Base-by-base conservation (phyloP, 1,284 basidiomycete genomes). In the Grifola frondosa region DNA sequence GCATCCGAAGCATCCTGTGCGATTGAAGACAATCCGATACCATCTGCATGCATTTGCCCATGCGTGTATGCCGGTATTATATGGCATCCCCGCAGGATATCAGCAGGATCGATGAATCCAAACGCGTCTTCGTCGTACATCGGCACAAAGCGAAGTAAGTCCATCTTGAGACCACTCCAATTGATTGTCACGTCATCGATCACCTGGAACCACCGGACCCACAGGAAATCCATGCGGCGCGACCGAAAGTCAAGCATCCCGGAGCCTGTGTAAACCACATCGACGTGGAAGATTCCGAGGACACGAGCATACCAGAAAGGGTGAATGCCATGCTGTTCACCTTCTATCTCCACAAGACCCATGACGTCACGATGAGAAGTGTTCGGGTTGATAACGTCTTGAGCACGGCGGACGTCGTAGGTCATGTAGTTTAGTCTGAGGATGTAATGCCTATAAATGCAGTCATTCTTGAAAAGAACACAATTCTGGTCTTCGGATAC, bases 301-400 rank as follows among this genome's bases (percentile, higher is more conserved):
- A 69, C 54, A 2, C 52, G 48, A 4, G 62, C 68, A 50, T 68
- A 69, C 40, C 41, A 52, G 44, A 56, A 68, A 2, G 58, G 61
- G 39, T 57, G 52, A 10, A n/a, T n/a, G n/a, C n/a, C n/a, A n/a
- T n/a, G n/a, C n/a, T n/a, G n/a, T n/a, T n/a, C n/a, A n/a, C n/a
- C n/a, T n/a, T n/a, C n/a, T n/a, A n/a, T n/a, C n/a, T n/a, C n/a
- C n/a, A n/a, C 28, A 7, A 32, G 36, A 11, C 61, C 37, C 37
- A 39, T 39, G 12, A 39, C 29, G 13, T 39, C 20, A 30, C 37
- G 32, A 23, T 39, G 37, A 16, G 30, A 29, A 6, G 37, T 39
- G 4, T 23, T 30, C 13, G 32, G 9, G 12, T 39, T 29, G 4
- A 39, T 24, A 15, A 31, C 26, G 29, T 39, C 37, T 12, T 39